These are phyloP conservation scores for Phaseolus lunatus DNA, from an alignment of 306 rosid genomes.

Conservation along the genomic window DNA sequence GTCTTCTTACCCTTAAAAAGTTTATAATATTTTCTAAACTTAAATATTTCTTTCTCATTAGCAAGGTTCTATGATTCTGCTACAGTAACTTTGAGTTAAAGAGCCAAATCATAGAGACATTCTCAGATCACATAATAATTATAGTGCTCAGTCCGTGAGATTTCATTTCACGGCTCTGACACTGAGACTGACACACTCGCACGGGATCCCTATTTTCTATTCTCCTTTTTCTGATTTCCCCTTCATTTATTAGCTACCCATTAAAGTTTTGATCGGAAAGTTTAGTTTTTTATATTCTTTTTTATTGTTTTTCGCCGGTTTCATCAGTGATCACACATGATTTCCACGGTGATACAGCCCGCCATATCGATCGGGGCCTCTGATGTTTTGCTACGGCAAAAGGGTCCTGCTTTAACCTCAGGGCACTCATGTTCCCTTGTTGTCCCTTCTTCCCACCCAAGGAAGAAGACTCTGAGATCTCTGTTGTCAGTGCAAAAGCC, in stretches of 20 bases:
- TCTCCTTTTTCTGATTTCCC: too few species aligned
- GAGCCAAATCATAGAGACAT: slow-evolving; percentile 6
- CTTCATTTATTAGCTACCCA: slow-evolving; percentile 29
- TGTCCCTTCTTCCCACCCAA: slow-evolving; percentile 23
- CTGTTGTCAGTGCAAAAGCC: slow-evolving; percentile 52
- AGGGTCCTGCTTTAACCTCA: background rate
- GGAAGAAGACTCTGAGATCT: slow-evolving; percentile 33
- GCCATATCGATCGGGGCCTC: slow-evolving; percentile 32
- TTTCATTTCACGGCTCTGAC: slow-evolving; percentile 42
- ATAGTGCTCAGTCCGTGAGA: slow-evolving; percentile 42
- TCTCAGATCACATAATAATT: background rate
- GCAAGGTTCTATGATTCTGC: background rate
- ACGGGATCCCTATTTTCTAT: slow-evolving; percentile 10
- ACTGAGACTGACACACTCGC: slow-evolving; percentile 6
- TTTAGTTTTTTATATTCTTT: slow-evolving; percentile 32
- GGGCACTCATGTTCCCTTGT: slow-evolving; percentile 28
- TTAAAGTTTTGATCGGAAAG: slow-evolving; percentile 29
- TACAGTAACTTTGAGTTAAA: background rate
- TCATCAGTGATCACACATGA: slow-evolving; percentile 38
- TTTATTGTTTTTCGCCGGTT: background rate
- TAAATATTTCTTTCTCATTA: background rate
- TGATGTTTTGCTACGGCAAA: slow-evolving; percentile 35
- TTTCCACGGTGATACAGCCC: slow-evolving; percentile 49
- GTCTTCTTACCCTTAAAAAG: background rate
- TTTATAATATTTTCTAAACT: background rate